Evolutionary conservation across 305 asterid genomes (phyloP), one percentile per base, ranked within the genome.

Genomic region (Fraxinus greggii): DNA sequence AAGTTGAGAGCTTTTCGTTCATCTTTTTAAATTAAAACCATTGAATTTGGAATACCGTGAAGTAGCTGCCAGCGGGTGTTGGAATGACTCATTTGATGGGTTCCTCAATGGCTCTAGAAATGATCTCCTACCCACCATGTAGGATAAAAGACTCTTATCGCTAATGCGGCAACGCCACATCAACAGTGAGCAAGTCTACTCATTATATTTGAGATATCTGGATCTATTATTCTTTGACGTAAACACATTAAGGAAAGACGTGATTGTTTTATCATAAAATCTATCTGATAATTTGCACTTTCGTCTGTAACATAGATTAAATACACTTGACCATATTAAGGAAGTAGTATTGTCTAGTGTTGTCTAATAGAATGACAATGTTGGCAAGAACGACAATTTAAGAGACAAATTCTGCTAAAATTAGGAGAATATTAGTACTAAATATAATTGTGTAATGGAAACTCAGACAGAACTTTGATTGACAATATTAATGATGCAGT

Each of bases 401-500:
- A 23, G n/a, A 61, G 28, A 28, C 21, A 26, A 29, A 29, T 26
- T 69, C 38, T 29, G 23, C 21, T 31, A 31, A 17, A 15, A 70
- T 70, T 67, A 26, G 31, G 73, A 67, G 35, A 28, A 10, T 67
- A 10, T 67, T 12, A 24, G 35, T 26, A 67, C 73, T 67, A 29
- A 12, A 28, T 59, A 59, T 21, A 56, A 56, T 24, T 24, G 72
- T 63, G 31, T 63, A 26, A 63, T 24, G 72, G 29, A 31, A 29
- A 70, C 40, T 70, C 19, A 28, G 38, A 13, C 26, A 15, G 40
- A 31, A 15, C 42, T 31, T 69, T 29, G 35, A 26, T 69, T 29
- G 75, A 69, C 21, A 69, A 31, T 70, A 70, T 70, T 70, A 70
- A 70, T 31, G 38, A 70, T 70, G 75, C 75, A 70, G 38, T 26